phyloP scores from a whole-genome alignment of 768 basidiomycete species.

The Lactarius trivialis region DNA sequence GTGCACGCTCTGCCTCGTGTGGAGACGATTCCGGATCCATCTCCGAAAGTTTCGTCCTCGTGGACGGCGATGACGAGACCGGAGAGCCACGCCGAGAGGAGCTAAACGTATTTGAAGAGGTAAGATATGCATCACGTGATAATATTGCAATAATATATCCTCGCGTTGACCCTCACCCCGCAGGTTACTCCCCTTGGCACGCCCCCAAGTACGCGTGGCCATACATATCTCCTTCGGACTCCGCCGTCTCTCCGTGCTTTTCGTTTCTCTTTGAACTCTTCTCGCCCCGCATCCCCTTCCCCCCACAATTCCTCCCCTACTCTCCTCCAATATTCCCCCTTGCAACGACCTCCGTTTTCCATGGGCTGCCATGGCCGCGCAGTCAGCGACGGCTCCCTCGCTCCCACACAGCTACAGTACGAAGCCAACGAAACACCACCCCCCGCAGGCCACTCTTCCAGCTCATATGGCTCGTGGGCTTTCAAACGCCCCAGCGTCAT shows the following conservation, averaged over 20 bases:
- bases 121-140: slow-evolving; percentile 18
- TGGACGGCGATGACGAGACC: slow-evolving; percentile 31
- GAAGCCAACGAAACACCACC: not conserved
- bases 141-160: slow-evolving; percentile 5
- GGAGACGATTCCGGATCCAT: slow-evolving; percentile 32
- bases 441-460: slow-evolving; percentile 10
- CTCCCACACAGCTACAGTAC: not conserved
- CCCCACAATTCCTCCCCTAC: slow-evolving; percentile 32
- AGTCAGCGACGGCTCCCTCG: slow-evolving; percentile 28
- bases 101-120: slow-evolving; percentile 12
- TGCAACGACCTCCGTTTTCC: slow-evolving; percentile 9
- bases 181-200: slow-evolving; percentile 22
- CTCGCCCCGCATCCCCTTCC: slow-evolving; percentile 36
- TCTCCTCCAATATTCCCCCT: slow-evolving; percentile 24
- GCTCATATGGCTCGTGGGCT: slow-evolving; percentile 25
- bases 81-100: slow-evolving; percentile 7
- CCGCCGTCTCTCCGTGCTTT: slow-evolving; percentile 37
- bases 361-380: slow-evolving; percentile 32
- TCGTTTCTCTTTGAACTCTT: slow-evolving; percentile 37
- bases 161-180: not conserved
- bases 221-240: slow-evolving; percentile 33
- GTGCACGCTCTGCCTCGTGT: slow-evolving; percentile 26
- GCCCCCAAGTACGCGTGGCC: slow-evolving; percentile 30
- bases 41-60: slow-evolving; percentile 37
- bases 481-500: slow-evolving; percentile 47